Percentiles rank a stretch among this genome's conserved stretches.
Conservation (phyloP, 345 rosid species). For the Camelina sativa region DNA sequence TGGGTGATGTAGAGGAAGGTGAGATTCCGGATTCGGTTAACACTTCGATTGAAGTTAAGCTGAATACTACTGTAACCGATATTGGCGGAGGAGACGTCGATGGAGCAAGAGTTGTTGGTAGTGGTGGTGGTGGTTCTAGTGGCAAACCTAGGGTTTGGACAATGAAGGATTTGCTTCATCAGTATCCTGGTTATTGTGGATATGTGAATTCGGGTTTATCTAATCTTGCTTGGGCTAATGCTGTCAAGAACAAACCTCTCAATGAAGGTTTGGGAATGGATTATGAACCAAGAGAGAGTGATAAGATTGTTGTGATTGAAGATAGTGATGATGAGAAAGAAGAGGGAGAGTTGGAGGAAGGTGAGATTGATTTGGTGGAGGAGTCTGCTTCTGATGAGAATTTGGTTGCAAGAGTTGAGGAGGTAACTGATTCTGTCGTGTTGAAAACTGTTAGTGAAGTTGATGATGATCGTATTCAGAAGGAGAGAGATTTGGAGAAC, state of each 20-base stretch:
- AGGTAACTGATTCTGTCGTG: conserved; percentile 28
- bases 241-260: conserved; percentile 87
- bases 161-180: conserved; percentile 63
- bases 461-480: conserved; percentile 36
- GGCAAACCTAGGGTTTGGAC: conserved; percentile 79
- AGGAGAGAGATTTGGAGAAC: conserved; percentile 51
- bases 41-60: conserved; percentile 41
- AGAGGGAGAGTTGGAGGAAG: conserved; percentile 97
- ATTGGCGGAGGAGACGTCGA: conserved; percentile 39
- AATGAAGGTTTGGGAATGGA: conserved; percentile 60
- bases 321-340: conserved; percentile 79
- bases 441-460: conserved; percentile 5
- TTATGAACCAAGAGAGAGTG: conserved; percentile 51
- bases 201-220: conserved; percentile 61
- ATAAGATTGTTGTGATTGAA: conserved; percentile 61
- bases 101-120: conserved; percentile 3
- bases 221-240: conserved; percentile 96
- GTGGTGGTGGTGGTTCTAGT: conserved; percentile 25
- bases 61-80: conserved; percentile 30
- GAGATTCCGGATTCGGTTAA: conserved; percentile 70
- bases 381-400: conserved; percentile 41
- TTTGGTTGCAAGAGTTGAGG: conserved; percentile 1
- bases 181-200: conserved; percentile 62
- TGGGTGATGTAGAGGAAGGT: conserved; percentile 83
- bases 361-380: conserved; percentile 93